Conservation (phyloP, 2,329 filamentous ascomycete species). For the Trichophyton equinum region DNA sequence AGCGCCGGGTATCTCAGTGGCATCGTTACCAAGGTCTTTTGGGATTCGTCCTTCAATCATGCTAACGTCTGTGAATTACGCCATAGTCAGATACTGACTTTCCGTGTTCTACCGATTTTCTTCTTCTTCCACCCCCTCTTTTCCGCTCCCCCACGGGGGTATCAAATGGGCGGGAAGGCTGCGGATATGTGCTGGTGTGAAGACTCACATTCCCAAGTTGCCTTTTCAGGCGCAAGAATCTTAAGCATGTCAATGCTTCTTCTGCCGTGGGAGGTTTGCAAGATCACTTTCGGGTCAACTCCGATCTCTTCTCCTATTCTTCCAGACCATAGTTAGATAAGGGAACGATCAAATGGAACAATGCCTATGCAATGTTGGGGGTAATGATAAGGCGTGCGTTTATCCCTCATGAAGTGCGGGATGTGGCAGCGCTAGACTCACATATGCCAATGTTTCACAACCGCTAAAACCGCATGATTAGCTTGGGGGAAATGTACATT, state of each 20-base stretch:
- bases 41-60: slow-evolving; percentile 69
- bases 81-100: slow-evolving; percentile 4
- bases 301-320: slow-evolving; percentile 62
- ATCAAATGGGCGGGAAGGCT: not conserved
- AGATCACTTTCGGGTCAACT: slow-evolving; percentile 69
- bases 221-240: slow-evolving; percentile 68
- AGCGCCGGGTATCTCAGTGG: slow-evolving; percentile 74
- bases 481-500: slow-evolving; percentile 14
- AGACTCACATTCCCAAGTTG: slow-evolving; percentile 80
- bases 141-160: not conserved
- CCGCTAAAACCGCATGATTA: slow-evolving; percentile 37
- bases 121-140: not conserved
- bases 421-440: slow-evolving; percentile 23
- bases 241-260: slow-evolving; percentile 76
- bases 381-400: not conserved
- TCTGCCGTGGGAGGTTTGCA: slow-evolving; percentile 82
- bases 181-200: not conserved
- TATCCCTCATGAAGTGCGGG: not conserved
- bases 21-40: slow-evolving; percentile 61
- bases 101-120: slow-evolving; percentile 6
- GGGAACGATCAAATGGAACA: not conserved
- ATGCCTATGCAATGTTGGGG: not conserved
- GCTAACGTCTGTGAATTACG: slow-evolving; percentile 51
- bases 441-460: slow-evolving; percentile 53
- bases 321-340: slow-evolving; percentile 1